These are phyloP conservation scores for Schizothecium vesticola DNA, from an alignment of 495 filamentous ascomycete species.

Conservation along the genomic window DNA sequence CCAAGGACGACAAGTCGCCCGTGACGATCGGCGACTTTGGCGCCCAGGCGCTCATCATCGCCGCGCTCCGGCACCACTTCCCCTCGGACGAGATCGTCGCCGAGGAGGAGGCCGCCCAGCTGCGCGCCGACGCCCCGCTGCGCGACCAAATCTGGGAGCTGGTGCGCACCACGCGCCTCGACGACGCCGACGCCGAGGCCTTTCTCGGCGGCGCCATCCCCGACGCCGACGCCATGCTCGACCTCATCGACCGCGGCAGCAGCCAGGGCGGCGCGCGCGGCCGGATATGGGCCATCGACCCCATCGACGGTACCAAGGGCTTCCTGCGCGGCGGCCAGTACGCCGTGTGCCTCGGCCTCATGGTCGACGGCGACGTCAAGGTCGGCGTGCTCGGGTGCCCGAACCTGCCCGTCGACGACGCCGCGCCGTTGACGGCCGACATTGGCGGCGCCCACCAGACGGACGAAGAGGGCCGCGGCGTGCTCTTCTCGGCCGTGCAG, in stretches of 20 bases:
- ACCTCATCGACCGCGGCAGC: slow-evolving; percentile 77
- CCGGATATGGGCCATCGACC: slow-evolving; percentile 93
- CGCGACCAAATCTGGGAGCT: slow-evolving; percentile 75
- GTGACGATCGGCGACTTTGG: slow-evolving; percentile 98
- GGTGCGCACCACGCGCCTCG: slow-evolving; percentile 65
- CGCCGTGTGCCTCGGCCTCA: slow-evolving; percentile 84
- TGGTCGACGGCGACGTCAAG: slow-evolving; percentile 91
- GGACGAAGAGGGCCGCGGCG: slow-evolving; percentile 63
- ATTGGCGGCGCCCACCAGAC: slow-evolving; percentile 64
- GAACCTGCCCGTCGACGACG: slow-evolving; percentile 82
- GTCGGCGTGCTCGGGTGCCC: slow-evolving; percentile 92
- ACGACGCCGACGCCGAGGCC: slow-evolving; percentile 55
- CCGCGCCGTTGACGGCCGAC: slow-evolving; percentile 57
- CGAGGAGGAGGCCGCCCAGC: slow-evolving; percentile 81
- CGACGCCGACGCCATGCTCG: slow-evolving; percentile 70
- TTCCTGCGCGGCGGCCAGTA: slow-evolving; percentile 98
- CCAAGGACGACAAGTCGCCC: slow-evolving; percentile 91
- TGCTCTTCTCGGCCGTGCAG: slow-evolving; percentile 73
- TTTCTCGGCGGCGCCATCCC: slow-evolving; percentile 67
- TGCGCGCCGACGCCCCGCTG: slow-evolving; percentile 62
- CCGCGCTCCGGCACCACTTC: slow-evolving; percentile 82
- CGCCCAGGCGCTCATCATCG: slow-evolving; percentile 92
- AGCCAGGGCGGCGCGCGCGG: slow-evolving; percentile 73
- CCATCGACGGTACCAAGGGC: slow-evolving; percentile 95
- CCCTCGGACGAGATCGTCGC: slow-evolving; percentile 86